Conservation (phyloP, 2,329 filamentous ascomycete species). For the Talaromyces sp. region DNA sequence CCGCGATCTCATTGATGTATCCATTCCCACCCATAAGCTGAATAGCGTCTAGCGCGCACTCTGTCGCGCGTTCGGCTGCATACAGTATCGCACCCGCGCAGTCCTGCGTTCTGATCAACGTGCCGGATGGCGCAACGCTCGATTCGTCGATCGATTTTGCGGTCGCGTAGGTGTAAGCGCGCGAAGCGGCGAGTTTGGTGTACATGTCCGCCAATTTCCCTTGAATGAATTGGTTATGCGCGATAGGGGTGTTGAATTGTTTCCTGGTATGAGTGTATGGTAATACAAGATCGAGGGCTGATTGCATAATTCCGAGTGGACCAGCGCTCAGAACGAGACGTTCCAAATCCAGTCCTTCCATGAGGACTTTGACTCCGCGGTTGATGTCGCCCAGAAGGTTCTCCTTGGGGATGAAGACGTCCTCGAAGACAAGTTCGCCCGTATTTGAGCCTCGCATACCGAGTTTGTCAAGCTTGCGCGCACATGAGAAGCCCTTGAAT, state of each 20-base stretch:
- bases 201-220: slow-evolving; percentile 96
- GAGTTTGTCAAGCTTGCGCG: slow-evolving; percentile 92
- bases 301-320: slow-evolving; percentile 88
- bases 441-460: slow-evolving; percentile 98
- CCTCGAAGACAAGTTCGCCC: slow-evolving; percentile 85
- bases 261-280: slow-evolving; percentile 85
- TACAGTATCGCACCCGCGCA: slow-evolving; percentile 93
- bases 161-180: slow-evolving; percentile 83
- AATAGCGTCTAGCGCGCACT: slow-evolving; percentile 61
- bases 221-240: slow-evolving; percentile 88
- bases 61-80: slow-evolving; percentile 58
- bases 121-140: slow-evolving; percentile 38
- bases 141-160: slow-evolving; percentile 75
- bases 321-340: slow-evolving; percentile 86
- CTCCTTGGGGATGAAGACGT: slow-evolving; percentile 79
- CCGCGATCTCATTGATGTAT: slow-evolving; percentile 92
- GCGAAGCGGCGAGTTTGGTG: slow-evolving; percentile 78
- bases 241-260: slow-evolving; percentile 84
- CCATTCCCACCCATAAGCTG: slow-evolving; percentile 94
- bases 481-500: slow-evolving; percentile 74
- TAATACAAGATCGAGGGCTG: slow-evolving; percentile 75
- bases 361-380: slow-evolving; percentile 81
- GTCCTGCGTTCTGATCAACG: slow-evolving; percentile 73
- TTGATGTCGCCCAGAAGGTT: slow-evolving; percentile 78
- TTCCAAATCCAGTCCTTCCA: slow-evolving; percentile 95